Conservation (phyloP, 495 filamentous ascomycete species). For the Xylaria cubensis region DNA sequence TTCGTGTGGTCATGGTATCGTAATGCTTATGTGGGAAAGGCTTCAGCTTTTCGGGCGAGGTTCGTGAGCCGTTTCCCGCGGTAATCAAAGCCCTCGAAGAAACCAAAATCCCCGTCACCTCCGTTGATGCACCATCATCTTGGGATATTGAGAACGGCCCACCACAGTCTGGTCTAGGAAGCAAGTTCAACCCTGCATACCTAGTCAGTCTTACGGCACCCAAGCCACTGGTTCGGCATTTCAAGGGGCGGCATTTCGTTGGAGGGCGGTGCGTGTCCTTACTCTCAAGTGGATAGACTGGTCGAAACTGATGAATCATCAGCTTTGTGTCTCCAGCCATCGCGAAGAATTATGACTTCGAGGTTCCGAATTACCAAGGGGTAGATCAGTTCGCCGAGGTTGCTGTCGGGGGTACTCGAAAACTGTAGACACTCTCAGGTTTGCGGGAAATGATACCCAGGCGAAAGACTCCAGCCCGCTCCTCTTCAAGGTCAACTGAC, state of each 20-base stretch:
- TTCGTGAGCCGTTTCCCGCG: slow-evolving; percentile 85
- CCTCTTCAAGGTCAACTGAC: slow-evolving; percentile 46
- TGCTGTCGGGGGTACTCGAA: slow-evolving; percentile 59
- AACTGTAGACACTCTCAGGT: slow-evolving; percentile 51
- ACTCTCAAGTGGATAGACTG: background rate
- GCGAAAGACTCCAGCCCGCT: background rate
- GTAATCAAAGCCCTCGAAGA: slow-evolving; percentile 79
- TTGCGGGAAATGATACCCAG: slow-evolving; percentile 12
- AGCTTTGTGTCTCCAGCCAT: slow-evolving; percentile 84
- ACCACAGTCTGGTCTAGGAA: slow-evolving; percentile 76
- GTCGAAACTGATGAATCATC: slow-evolving; percentile 32
- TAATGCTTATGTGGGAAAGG: slow-evolving; percentile 52
- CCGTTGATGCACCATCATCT: slow-evolving; percentile 89
- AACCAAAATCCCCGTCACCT: slow-evolving; percentile 76
- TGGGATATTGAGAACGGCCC: slow-evolving; percentile 93
- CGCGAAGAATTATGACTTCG: slow-evolving; percentile 84
- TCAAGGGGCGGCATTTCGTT: slow-evolving; percentile 85
- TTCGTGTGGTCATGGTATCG: slow-evolving; percentile 19
- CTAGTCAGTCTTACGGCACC: slow-evolving; percentile 92
- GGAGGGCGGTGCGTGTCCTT: slow-evolving; percentile 68
- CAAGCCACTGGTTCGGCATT: slow-evolving; percentile 88
- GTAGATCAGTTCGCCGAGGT: slow-evolving; percentile 90
- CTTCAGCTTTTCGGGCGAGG: slow-evolving; percentile 91
- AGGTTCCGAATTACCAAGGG: slow-evolving; percentile 82
- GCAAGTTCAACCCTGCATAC: slow-evolving; percentile 76